Evolutionary conservation across 176 grass and related monocot species (phyloP).

Genomic region (Dactylis glomerata): DNA sequence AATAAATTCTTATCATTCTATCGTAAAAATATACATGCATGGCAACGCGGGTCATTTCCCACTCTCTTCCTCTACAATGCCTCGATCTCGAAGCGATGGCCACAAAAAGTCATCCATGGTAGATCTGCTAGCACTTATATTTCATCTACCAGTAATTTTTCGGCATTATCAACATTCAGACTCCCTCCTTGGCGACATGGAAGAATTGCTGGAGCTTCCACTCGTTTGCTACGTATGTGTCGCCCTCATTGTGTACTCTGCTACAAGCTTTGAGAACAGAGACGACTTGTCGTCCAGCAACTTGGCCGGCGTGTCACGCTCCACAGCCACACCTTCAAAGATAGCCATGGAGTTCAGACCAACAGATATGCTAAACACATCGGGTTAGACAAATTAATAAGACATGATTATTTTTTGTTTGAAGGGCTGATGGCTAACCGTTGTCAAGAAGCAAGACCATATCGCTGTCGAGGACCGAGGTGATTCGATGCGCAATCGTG

Average conservation of each 20-base stretch:
- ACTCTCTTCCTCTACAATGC: too few relatives aligned
- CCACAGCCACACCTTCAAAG: constrained; percentile 61
- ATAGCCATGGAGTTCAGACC: background rate
- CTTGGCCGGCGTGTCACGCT: constrained; percentile 54
- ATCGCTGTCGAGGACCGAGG: constrained; percentile 27
- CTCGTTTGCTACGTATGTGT: constrained; percentile 23
- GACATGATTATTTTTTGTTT: background rate
- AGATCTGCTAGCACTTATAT: background rate
- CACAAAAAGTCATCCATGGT: too few relatives aligned
- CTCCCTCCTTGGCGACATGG: background rate
- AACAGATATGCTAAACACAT: background rate
- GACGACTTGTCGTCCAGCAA: constrained; percentile 71
- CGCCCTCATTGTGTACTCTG: constrained; percentile 71
- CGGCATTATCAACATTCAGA: background rate
- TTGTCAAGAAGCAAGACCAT: constrained; percentile 26
- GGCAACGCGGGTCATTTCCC: too few relatives aligned
- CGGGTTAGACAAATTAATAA: background rate
- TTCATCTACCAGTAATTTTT: background rate
- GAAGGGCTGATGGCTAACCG: background rate
- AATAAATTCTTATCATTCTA: too few relatives aligned
- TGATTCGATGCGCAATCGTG: constrained; percentile 13
- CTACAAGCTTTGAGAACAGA: constrained; percentile 77
- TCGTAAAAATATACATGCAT: too few relatives aligned
- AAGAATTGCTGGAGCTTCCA: background rate
- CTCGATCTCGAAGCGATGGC: too few relatives aligned